Evolutionary conservation across 2,329 filamentous ascomycete species (phyloP).

Genomic region (Arthroderma sp.): DNA sequence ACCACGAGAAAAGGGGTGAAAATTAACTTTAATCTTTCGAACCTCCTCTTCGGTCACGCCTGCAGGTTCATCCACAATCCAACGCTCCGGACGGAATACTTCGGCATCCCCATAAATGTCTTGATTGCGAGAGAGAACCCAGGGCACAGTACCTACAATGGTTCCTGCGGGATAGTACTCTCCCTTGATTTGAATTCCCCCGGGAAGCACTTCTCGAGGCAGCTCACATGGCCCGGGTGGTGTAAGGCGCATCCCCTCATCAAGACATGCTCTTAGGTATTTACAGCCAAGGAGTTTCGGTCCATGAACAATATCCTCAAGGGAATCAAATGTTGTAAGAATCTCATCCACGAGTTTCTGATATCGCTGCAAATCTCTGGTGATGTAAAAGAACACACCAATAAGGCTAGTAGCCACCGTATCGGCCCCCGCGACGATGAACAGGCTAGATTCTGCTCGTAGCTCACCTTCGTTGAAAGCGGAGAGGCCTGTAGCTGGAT

Average conservation of each 20-base stretch:
- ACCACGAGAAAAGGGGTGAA: background rate
- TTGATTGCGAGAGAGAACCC: slow-evolving; percentile 34
- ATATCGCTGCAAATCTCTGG: slow-evolving; percentile 29
- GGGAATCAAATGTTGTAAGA: slow-evolving; percentile 18
- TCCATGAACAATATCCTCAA: slow-evolving; percentile 26
- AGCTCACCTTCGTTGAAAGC: background rate
- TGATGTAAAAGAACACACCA: slow-evolving; percentile 33
- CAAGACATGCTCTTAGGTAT: slow-evolving; percentile 39
- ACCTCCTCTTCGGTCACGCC: background rate
- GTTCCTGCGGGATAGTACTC: slow-evolving; percentile 28
- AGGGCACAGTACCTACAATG: slow-evolving; percentile 37
- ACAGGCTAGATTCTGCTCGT: slow-evolving; percentile 38
- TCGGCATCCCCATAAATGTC: slow-evolving; percentile 28
- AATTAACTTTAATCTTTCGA: background rate
- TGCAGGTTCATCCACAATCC: slow-evolving; percentile 16
- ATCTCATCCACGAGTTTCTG: slow-evolving; percentile 37
- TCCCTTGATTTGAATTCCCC: slow-evolving; percentile 27
- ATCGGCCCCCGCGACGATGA: slow-evolving; percentile 40
- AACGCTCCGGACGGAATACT: slow-evolving; percentile 29
- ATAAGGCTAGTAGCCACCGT: slow-evolving; percentile 41
- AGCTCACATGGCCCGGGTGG: slow-evolving; percentile 41
- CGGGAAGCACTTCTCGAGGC: slow-evolving; percentile 30
- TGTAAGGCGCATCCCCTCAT: slow-evolving; percentile 38
- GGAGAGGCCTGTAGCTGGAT: background rate
- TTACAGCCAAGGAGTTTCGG: slow-evolving; percentile 32